Evolutionary conservation across 257 asterid species (phyloP), one percentile per base, ranked within the genome.

Genomic region (Solanum paucissectum): DNA sequence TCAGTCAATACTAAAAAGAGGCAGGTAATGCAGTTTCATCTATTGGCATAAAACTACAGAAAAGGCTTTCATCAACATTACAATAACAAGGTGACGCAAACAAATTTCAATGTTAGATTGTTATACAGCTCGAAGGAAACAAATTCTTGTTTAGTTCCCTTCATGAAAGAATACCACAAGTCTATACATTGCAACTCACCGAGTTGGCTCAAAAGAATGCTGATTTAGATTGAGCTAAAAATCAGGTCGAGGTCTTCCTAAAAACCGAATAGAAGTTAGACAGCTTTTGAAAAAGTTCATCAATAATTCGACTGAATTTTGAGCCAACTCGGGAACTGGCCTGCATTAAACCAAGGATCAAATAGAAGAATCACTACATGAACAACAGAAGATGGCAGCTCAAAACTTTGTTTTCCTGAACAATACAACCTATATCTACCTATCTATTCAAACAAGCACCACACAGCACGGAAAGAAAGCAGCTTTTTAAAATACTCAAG

Each of bases 321-420:
- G 94, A 93, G 95, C 95, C 94, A 91, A 93, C 96, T 92, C 94
- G 93, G 91, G 89, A 91, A 94, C 89, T 91, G 91, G 74, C 96
- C 96, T 94, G 95, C 98, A 93, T 92, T 88, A 88, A 82, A 90
- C 90, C 94, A 92, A 83, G 76, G 90, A 89, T 89, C 92, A 91
- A 77, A 34, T 62, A 83, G 88, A 88, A 91, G 90, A 89, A 87
- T 88, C 86, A 75, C 89, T 58, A 86, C 83, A 91, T 3, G 36
- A 33, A 60, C 72, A 87, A 38, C 69, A 49, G 25, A 76, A 84
- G 71, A 88, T 20, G 69, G 37, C 32, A 86, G 4, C 25, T 33
- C 81, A 86, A 72, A 73, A 71, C 38, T 64, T 85, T 13, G 79
- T 62, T 86, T 72, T 73, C 88, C 84, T 2, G 49, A 76, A 86